Evolutionary conservation across 2,329 filamentous ascomycete genomes (phyloP), one percentile per base, ranked within the genome.

Genomic region (Botrytis sinoallii): DNA sequence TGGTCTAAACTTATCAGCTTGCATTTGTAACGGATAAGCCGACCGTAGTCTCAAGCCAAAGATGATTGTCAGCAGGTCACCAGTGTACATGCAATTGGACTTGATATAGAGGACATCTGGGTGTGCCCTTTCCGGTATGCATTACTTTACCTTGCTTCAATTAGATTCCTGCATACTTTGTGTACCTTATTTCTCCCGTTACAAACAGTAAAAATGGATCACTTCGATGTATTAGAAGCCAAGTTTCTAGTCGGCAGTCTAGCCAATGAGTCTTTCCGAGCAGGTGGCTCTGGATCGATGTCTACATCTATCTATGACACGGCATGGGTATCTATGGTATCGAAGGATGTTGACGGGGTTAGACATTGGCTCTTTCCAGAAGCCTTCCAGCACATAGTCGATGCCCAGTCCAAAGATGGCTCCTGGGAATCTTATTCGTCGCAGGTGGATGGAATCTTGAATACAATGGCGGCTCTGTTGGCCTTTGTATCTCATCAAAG

Each of bases 401-500:
- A 61, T n/a, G 4, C 42, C 4, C 70, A 71, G 40, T 22, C 29
- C 22, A 44, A 38, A 38, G 35, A 65, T 52, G 69, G 70, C 35
- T 63, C 42, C 18, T 65, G 60, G 44, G 29, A 65, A 25, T 38
- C 25, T 8, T 29, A 29, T 14, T 32, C 35, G 4, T 73, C 66
- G 20, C 42, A 64, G n/a, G 52, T 68, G 12, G 73, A 74, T 55
- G 44, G n/a, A 12, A 71, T 74, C 32, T 52, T 74, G 22, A 72
- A 72, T 7, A 46, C 69, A 5, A 25, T 74, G 32, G 60, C 73
- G 4, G 60, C 69, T 64, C 59, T 71, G 20, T 40, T 74, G 14
- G 68, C 73, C 52, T 20, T 74, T 44, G 25, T 59, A 55, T 67
- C 32, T 20, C 68, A 69, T 55, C 66, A 12, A n/a, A 48, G n/a